Conservation (phyloP, 306 rosid genomes). For the Prunus dulcis region DNA sequence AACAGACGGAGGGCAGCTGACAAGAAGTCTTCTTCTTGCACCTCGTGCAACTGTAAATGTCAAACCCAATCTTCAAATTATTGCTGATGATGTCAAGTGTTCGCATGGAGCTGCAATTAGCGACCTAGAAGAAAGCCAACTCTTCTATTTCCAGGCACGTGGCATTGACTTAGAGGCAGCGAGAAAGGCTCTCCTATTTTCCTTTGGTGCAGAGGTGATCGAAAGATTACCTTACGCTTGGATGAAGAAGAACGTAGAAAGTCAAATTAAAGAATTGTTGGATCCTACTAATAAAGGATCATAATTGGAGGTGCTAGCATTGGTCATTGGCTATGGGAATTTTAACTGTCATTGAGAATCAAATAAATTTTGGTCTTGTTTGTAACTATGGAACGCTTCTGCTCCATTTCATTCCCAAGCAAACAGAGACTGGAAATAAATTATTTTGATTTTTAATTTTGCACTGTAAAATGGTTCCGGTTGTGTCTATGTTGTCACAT, state of each 20-base stretch:
- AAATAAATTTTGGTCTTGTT: too few species aligned
- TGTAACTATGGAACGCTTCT: background rate
- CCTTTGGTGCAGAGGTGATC: conserved; percentile 85
- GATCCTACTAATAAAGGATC: conserved; percentile 42
- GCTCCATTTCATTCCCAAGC: conserved; percentile 2
- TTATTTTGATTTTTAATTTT: background rate
- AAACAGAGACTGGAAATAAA: background rate
- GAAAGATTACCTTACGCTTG: conserved; percentile 61
- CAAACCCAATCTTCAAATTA: conserved; percentile 92
- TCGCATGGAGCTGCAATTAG: conserved; percentile 99
- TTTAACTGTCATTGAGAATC: background rate
- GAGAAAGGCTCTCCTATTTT: conserved; percentile 70
- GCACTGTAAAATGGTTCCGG: background rate
- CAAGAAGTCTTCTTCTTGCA: conserved; percentile 89
- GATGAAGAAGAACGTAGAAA: conserved; percentile 49
- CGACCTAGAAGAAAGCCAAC: conserved; percentile 84
- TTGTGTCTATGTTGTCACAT: background rate
- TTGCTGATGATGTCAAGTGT: conserved; percentile 89
- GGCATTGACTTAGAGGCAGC: conserved; percentile 72
- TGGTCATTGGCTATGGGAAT: background rate
- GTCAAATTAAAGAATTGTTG: conserved; percentile 54
- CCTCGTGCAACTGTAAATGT: conserved; percentile 90
- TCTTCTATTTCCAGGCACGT: conserved; percentile 80
- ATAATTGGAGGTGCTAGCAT: background rate
- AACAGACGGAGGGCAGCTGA: conserved; percentile 94